Base-by-base conservation (phyloP, 139 green algal species). In the Coelastrella sp. region DNA sequence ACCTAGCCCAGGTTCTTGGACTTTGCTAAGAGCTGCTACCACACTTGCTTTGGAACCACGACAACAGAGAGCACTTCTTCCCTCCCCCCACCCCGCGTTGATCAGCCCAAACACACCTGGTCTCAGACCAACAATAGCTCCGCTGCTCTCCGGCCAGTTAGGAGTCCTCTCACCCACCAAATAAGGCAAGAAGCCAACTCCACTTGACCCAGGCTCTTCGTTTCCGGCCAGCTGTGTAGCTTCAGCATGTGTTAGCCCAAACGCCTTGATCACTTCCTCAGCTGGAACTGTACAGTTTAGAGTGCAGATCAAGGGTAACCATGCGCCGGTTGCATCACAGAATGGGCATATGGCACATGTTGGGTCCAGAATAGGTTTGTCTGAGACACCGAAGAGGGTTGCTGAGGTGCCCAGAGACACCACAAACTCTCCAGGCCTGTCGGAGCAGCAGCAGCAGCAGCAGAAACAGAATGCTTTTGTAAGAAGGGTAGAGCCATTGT, bases 271-370 rank as follows among this genome's bases (percentile, higher is more conserved):
- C 68, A 96, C 95, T 93, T 99, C 97, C 68, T 98, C 94, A 10
- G 93, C 89, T 4, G 92, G 92, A 0, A 89, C 75, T 0, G 97
- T 98, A 93, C 97, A 99, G 94, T 98, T 99, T 83, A 98, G 94
- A 5, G 95, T 98, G 95, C 97, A 99, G 59, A 98, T 91, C 86
- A 99, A 92, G 0, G 96, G 97, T 85, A 98, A 91, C 92, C 95
- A 97, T 59, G 74, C 86, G 7, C 95, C 97, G 0, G 97, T 97
- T 14, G 96, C 95, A 85, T 98, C 96, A 82, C 93, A 97, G 91
- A 99, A 99, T 17, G 97, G 95, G 71, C 92, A 95, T 23, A 99
- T 91, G 19, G 84, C 89, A 19, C 97, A 96, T 1, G 83, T 95
- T 47, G 92, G 83, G 93, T 99, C 97, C 11, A 96, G 66, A 4